Evolutionary conservation across 495 filamentous ascomycete species (phyloP).

Genomic region (Pseudomonodictys pantanalensis): DNA sequence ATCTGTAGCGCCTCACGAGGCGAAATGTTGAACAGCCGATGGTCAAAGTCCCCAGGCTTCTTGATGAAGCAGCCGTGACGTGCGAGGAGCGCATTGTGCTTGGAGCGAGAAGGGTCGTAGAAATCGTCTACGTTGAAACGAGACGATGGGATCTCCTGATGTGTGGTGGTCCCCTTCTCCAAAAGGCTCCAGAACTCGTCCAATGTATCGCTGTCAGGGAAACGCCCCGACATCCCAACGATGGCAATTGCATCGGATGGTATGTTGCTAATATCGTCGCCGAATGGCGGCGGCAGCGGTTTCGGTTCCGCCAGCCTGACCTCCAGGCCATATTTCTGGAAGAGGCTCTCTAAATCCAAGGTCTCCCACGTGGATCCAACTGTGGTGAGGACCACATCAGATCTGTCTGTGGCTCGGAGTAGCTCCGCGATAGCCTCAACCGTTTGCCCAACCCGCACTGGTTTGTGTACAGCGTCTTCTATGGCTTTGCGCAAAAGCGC

Average conservation of each 20-base stretch:
- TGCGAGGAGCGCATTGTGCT: constrained; percentile 18
- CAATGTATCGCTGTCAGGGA: constrained; percentile 25
- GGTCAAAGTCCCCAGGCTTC: constrained; percentile 37
- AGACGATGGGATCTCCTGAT: constrained; percentile 16
- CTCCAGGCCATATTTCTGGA: constrained; percentile 7
- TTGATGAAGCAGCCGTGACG: constrained; percentile 33
- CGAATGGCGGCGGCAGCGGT: constrained; percentile 9
- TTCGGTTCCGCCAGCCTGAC: neutral
- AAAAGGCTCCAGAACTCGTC: constrained; percentile 34
- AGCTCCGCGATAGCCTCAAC: neutral
- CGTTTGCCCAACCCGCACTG: constrained; percentile 5
- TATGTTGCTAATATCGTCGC: constrained; percentile 8
- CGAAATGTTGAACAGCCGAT: constrained; percentile 43
- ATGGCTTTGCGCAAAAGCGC: constrained; percentile 9
- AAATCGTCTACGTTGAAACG: constrained; percentile 26
- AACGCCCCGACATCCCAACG: constrained; percentile 34
- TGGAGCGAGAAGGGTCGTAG: constrained; percentile 21
- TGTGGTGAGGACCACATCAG: constrained; percentile 21
- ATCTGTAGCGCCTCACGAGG: constrained; percentile 40
- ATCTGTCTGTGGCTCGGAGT: constrained; percentile 7
- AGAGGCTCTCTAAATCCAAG: constrained; percentile 10
- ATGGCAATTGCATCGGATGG: constrained; percentile 26
- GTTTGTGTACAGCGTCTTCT: constrained; percentile 13
- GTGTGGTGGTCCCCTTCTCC: constrained; percentile 11
- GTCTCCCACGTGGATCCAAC: constrained; percentile 21